Conservation (phyloP, 2,329 filamentous ascomycete genomes). For the Phyllosticta citrichinensis region DNA sequence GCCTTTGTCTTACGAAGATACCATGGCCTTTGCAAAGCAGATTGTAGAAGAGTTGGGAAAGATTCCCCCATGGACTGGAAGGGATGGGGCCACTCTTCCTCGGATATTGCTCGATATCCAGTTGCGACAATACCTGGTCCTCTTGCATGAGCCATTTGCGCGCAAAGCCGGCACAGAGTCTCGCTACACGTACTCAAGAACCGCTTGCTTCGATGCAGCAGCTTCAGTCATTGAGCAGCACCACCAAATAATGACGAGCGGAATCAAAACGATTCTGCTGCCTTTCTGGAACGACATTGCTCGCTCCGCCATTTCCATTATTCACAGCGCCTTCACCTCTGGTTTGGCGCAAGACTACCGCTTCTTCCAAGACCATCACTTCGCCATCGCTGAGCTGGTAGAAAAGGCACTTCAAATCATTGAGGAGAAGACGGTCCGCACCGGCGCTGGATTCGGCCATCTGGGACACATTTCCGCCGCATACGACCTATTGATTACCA, state of each 20-base stretch:
- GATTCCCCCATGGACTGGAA: constrained; percentile 6
- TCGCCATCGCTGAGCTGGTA: constrained; percentile 20
- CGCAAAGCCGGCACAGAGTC: constrained; percentile 17
- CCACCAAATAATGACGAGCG: constrained; percentile 11
- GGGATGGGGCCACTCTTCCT: constrained; percentile 13
- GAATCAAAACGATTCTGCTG: not conserved
- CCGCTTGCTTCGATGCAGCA: constrained; percentile 20
- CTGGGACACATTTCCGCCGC: constrained; percentile 8
- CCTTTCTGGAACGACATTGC: constrained; percentile 2
- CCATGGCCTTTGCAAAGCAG: constrained; percentile 24
- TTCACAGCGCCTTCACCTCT: constrained; percentile 6
- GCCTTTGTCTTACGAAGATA: constrained; percentile 21
- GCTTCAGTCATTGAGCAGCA: constrained; percentile 19
- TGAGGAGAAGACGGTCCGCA: constrained; percentile 24
- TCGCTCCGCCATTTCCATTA: constrained; percentile 3
- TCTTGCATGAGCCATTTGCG: constrained; percentile 26
- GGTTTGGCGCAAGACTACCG: constrained; percentile 15
- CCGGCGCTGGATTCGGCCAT: constrained; percentile 5
- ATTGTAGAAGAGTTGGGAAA: constrained; percentile 13
- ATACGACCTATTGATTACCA: constrained; percentile 6
- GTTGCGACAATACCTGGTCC: constrained; percentile 24
- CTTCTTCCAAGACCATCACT: constrained; percentile 18
- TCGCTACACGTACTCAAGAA: constrained; percentile 24
- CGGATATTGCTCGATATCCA: constrained; percentile 18
- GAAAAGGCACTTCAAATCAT: constrained; percentile 21